Base-by-base conservation (phyloP, 805 yeast species). In the Millerozyma acaciae region DNA sequence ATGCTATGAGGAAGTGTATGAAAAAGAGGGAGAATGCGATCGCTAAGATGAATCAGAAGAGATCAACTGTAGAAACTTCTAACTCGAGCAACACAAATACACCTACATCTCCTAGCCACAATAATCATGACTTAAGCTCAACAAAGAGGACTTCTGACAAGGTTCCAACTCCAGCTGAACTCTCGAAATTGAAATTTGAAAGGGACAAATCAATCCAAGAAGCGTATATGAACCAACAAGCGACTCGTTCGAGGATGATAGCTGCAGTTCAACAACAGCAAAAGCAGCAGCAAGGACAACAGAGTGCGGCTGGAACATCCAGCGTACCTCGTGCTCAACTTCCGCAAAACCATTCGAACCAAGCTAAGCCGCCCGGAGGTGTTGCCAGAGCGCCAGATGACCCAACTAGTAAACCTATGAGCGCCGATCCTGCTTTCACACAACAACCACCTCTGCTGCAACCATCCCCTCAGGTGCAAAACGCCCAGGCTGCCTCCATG, bases 1-100 rank as follows among this genome's bases (percentile, higher is more conserved):
- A 93, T 53, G 96, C 95, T 1, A 81, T 93, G 63, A 71, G 96
- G 38, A 88, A 88, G 59, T 69, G 83, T 45, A 86, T 89, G 81
- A 78, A 86, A 45, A 89, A 89, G 54, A 71, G 97, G 28, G 98
- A 93, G 55, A 77, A 71, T 46, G 76, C 78, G 4, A 43, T 50
- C 7, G 60, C 70, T 4, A 63, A 63, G 39, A 42, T 57, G 33
- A 45, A 44, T 22, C 51, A 53, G 27, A 47, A 55, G 29, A 41
- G 55, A 26, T 39, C 52, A 14, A 21, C 48, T 15, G 17, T 38
- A 8, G 42, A 35, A 15, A 27, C 16, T 24, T 21, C 33, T 17
- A 31, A 26, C 30, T 15, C 30, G 4, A 23, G 16, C 16, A 26
- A 16, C 8, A 17, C 21, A 14, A 32, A n/a, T 17, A 21, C 38